These are phyloP conservation scores for Amaranthus hypochondriacus DNA, from an alignment of 148 eudicot genomes.

Conservation along the genomic window DNA sequence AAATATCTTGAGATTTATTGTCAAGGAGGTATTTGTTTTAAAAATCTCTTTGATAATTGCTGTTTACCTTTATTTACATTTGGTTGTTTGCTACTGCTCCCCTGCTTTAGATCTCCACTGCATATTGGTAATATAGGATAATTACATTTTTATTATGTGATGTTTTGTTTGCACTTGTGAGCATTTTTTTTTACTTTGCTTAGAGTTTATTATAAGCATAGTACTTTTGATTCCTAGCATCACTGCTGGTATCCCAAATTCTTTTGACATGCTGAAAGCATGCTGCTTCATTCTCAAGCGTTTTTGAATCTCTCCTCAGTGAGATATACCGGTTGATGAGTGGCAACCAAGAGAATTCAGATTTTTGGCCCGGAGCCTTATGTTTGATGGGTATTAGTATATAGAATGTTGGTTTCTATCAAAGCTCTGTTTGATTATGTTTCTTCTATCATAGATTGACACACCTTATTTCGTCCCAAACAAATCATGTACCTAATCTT, in stretches of 20 bases:
- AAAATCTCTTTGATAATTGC: not conserved
- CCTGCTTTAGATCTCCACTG: not conserved
- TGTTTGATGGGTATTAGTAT: not conserved
- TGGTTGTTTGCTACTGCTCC: not conserved
- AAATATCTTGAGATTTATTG: conserved; percentile 64
- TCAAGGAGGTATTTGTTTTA: conserved; percentile 65
- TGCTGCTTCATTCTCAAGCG: not conserved
- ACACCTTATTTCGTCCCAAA: too few species aligned
- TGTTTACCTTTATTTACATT: not conserved
- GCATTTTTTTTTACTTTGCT: not conserved
- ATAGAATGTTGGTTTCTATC: not conserved
- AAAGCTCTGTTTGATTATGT: too few species aligned
- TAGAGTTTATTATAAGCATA: not conserved
- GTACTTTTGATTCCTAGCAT: not conserved
- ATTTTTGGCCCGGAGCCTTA: not conserved
- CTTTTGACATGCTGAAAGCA: not conserved
- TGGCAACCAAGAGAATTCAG: not conserved
- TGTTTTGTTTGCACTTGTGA: not conserved
- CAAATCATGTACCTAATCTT: too few species aligned
- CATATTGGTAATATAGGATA: not conserved
- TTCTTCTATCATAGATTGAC: too few species aligned
- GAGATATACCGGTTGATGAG: not conserved
- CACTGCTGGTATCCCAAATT: not conserved
- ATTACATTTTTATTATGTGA: not conserved
- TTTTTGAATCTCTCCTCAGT: not conserved